Evolutionary conservation across 2,329 filamentous ascomycete genomes (phyloP).

Genomic region (Cephalotrichum gorgonifer): DNA sequence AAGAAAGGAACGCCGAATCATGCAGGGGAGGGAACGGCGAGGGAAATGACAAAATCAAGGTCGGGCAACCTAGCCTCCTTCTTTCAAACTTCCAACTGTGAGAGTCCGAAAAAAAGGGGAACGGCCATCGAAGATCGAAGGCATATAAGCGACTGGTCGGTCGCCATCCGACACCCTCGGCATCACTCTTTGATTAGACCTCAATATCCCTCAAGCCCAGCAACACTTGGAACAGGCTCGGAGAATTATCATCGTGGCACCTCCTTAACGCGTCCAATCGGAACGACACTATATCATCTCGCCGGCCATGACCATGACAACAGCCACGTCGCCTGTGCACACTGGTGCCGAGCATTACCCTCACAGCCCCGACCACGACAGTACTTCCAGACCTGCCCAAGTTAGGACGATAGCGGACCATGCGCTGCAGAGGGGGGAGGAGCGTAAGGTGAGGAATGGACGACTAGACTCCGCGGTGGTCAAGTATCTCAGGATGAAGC

Average conservation of each 20-base stretch:
- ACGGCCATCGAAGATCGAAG: too few relatives aligned
- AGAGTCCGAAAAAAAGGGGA: not conserved
- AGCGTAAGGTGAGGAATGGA: not conserved
- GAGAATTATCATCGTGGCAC: not conserved
- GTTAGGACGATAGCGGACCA: not conserved
- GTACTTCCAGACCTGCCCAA: not conserved
- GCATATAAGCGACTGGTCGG: not conserved
- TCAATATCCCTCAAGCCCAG: not conserved
- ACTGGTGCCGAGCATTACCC: not conserved
- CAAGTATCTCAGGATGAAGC: not conserved
- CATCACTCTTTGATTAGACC: not conserved
- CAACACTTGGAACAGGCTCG: not conserved
- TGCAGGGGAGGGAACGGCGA: not conserved
- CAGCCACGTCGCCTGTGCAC: not conserved
- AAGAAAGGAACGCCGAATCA: not conserved
- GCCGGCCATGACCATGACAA: not conserved
- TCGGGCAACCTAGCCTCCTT: not conserved
- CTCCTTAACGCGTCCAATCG: not conserved
- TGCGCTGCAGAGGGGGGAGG: not conserved
- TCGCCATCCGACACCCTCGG: not conserved
- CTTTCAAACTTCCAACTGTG: not conserved
- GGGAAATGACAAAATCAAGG: not conserved
- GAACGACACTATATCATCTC: not conserved
- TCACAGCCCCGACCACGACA: not conserved
- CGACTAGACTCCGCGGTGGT: not conserved